These are phyloP conservation scores for Evernia prunastri DNA, from an alignment of 495 filamentous ascomycete genomes.

Conservation along the genomic window DNA sequence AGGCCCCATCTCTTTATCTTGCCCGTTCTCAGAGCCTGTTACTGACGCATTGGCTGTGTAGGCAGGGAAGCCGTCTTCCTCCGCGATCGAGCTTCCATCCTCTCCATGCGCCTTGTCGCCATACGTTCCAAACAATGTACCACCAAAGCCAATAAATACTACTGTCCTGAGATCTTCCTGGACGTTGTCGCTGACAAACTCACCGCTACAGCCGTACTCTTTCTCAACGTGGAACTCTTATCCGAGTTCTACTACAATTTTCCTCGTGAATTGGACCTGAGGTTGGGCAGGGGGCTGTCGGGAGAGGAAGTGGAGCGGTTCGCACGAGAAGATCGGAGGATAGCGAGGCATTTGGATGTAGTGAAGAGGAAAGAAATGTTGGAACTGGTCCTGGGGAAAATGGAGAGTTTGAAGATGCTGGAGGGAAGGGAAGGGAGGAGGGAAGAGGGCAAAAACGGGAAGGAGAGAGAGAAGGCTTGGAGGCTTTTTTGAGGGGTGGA, in stretches of 20 bases:
- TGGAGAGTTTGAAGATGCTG: constrained; percentile 75
- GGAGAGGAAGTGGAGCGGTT: constrained; percentile 79
- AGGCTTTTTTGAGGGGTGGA: constrained; percentile 26
- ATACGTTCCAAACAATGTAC: constrained; percentile 84
- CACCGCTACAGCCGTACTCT: constrained; percentile 87
- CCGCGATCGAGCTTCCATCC: constrained; percentile 76
- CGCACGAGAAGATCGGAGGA: constrained; percentile 84
- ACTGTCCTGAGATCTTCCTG: constrained; percentile 95
- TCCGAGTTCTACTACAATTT: constrained; percentile 98
- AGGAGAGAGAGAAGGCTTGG: constrained; percentile 45
- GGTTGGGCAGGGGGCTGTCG: constrained; percentile 76
- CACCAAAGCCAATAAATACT: constrained; percentile 68
- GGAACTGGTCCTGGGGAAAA: constrained; percentile 87
- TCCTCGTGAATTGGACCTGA: constrained; percentile 80
- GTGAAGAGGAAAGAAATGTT: constrained; percentile 87
- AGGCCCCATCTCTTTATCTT: constrained; percentile 17
- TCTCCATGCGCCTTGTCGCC: constrained; percentile 82
- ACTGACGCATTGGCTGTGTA: constrained; percentile 29
- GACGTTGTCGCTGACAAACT: constrained; percentile 95
- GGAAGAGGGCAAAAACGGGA: constrained; percentile 26
- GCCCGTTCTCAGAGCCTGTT: background rate
- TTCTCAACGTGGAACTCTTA: constrained; percentile 94
- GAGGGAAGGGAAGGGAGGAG: constrained; percentile 44
- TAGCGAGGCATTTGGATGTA: constrained; percentile 81
- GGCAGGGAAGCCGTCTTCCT: constrained; percentile 91